Base-by-base conservation (phyloP, 1,139 yeast genomes). In the Geotrichum macrosporum region DNA sequence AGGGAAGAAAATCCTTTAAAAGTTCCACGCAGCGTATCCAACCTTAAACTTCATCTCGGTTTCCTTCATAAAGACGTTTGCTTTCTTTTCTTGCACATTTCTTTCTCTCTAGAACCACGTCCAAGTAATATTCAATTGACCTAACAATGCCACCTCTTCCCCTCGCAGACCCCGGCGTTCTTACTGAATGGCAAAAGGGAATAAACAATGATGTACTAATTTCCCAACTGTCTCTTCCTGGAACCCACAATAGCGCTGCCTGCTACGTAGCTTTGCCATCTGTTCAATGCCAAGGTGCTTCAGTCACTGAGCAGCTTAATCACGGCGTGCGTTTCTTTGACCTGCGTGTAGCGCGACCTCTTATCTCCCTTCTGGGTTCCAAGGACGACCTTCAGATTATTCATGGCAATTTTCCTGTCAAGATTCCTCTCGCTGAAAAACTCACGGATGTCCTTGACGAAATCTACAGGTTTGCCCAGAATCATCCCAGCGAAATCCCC, bases 371-470 rank as follows among this genome's bases (percentile, higher is more conserved):
- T 5, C 55, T 61, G 22, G 60, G 60, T 6, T 53, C 54, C 2
- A 73, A 72, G 19, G 71, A 75, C 53, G 80, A 80, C 50, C 71
- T 84, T 55, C 80, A 80, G 57, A 84, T 83, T 12, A 77, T 80
- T 53, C 92, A 84, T 61, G 89, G 89, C 35, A 79, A 79, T 54
- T 83, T 84, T 66, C 89, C 94, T 0, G 86, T 84, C 35, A 75
- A 73, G 50, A 67, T 83, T 39, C 76, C 81, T 15, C 75, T 77
- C 55, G 78, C 83, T n/a, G 69, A 73, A 54, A 74, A 70, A 61
- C 74, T 76, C 56, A 60, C 60, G 29, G 72, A 66, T 44, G 75
- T 66, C 22, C 74, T 77, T 58, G 65, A 75, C 1, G 86, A 81
- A 50, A 74, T 84, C 30, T 82, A 80, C 61, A 68, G 69, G 10